These are phyloP conservation scores for Exophiala calicioides DNA, from an alignment of 2,329 filamentous ascomycete species.

Conservation along the genomic window DNA sequence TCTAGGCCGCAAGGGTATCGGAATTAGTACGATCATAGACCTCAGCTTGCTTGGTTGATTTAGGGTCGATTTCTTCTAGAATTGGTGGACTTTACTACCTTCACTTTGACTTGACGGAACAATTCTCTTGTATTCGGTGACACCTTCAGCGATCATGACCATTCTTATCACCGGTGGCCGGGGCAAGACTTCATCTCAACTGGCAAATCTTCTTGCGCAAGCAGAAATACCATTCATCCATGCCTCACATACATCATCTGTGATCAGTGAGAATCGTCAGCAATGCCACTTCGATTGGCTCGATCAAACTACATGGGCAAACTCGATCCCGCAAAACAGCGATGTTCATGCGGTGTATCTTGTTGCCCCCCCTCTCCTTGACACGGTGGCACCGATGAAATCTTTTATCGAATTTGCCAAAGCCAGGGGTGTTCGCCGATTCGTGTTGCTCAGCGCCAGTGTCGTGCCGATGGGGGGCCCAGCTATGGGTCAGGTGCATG, in stretches of 20 bases:
- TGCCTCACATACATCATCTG: no score
- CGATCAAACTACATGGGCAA: slow-evolving; percentile 1
- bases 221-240: neutral
- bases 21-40: no score
- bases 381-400: neutral
- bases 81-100: no score
- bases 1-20: no score
- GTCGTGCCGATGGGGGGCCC: neutral
- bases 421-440: slow-evolving; percentile 1
- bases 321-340: neutral
- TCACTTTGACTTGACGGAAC: no score
- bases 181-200: slow-evolving; percentile 1
- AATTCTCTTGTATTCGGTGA: no score
- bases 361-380: neutral
- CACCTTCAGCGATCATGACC: no score
- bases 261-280: no score
- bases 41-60: no score
- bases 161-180: neutral
- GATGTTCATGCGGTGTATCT: slow-evolving; percentile 5
- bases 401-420: slow-evolving; percentile 5
- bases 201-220: slow-evolving; percentile 1
- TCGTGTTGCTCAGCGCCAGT: neutral
- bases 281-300: slow-evolving; percentile 3
- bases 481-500: slow-evolving; percentile 5
- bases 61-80: no score